Percentiles rank a stretch among this genome's conserved stretches.
These are phyloP conservation scores for Oryza longistaminata DNA, from an alignment of 176 grass and related monocot species.

Conservation along the genomic window DNA sequence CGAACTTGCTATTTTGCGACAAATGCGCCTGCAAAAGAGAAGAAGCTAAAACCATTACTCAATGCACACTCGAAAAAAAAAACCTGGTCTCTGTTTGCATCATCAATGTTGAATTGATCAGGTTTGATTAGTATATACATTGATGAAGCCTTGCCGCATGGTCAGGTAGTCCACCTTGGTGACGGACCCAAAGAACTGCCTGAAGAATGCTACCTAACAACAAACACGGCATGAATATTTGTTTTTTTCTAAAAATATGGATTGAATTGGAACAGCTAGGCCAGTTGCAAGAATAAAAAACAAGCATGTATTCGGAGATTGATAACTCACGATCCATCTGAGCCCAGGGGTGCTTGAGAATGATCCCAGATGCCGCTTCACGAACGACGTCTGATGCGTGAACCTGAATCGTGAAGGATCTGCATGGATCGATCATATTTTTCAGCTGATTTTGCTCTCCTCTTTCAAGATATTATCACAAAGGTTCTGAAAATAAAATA, in stretches of 20 bases:
- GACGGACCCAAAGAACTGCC: conserved; percentile 88
- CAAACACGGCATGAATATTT: not conserved
- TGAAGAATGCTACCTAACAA: conserved; percentile 73
- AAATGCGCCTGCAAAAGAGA: conserved; percentile 36
- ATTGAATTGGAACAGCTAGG: not conserved
- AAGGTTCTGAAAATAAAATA: not conserved
- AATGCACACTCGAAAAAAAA: not conserved
- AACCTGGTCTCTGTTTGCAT: not conserved
- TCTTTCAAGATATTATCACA: not conserved
- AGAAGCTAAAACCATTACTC: not conserved
- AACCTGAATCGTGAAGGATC: conserved; percentile 83
- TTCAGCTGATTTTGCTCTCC: not conserved
- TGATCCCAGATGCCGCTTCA: conserved; percentile 60
- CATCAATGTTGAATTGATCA: not conserved
- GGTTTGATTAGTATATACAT: conserved; percentile 46
- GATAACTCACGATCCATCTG: conserved; percentile 51
- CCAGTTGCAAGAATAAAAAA: not conserved
- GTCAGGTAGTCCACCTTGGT: conserved; percentile 83
- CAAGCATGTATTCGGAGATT: not conserved
- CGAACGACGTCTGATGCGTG: conserved; percentile 77
- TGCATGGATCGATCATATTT: conserved; percentile 9
- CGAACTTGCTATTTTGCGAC: conserved; percentile 55
- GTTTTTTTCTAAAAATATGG: not conserved
- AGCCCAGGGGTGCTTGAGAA: conserved; percentile 52
- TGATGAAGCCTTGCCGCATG: conserved; percentile 87